Evolutionary conservation across 2,329 filamentous ascomycete genomes (phyloP), one percentile per base, ranked within the genome.

Genomic region (Alternaria dauci): DNA sequence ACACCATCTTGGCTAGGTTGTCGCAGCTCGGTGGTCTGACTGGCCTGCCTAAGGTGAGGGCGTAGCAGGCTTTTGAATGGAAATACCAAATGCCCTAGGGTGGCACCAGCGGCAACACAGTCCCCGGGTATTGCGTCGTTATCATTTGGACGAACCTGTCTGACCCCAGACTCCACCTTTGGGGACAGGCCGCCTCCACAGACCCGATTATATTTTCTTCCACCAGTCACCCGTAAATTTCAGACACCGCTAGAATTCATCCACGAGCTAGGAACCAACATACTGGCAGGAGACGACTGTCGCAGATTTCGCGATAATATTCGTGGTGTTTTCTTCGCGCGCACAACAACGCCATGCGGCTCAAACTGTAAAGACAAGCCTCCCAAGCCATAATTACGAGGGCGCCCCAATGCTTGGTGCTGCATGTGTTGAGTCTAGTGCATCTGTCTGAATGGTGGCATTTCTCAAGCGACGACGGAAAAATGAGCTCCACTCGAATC

Each of bases 161-260:
- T 47, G 47, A 60, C 58, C 58, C 58, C 58, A 60, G 41, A 60
- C 52, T 60, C 53, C 58, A 57, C 58, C 18, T 28, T 28, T 52
- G 47, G 39, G 52, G 23, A 28, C 28, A 20, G 20, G 36, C 20
- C 28, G 25, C 30, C 16, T 42, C 34, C 39, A 26, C 36, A 60
- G 58, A 59, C 58, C 53, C 53, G 18, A 20, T 60, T 57, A 52
- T 60, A 11, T 42, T 39, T 52, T 60, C 53, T 46, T 60, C 58
- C 53, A 52, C 53, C 53, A 60, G 47, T 60, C 47, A 56, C 28
- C 12, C 41, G 20, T 48, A 48, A 14, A 1, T 38, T 20, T 12
- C 9, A 5, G 34, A 18, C 12, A 25, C 34, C 11, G 28, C 16
- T 55, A 11, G 18, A 46, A 16, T 18, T 18, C 28, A 28, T 2